phyloP scores from a whole-genome alignment of 2,329 filamentous ascomycete species.

The Laburnicola sp. region DNA sequence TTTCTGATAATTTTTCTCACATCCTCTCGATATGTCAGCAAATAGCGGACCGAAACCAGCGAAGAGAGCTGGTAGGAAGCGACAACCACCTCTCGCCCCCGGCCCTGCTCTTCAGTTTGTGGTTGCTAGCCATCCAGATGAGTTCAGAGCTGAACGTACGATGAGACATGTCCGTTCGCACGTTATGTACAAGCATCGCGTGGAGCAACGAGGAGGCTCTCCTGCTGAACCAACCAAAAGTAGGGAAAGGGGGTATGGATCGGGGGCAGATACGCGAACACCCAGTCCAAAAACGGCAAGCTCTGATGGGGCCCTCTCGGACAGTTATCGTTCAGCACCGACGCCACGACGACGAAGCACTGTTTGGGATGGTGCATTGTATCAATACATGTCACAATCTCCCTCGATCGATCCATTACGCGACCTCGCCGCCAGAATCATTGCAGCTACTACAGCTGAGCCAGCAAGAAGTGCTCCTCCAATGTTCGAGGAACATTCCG shows the following conservation, averaged over 20 bases:
- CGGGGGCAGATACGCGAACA: conserved; percentile 19
- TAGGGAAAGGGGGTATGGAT: conserved; percentile 20
- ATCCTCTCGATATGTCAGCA: conserved; percentile 22
- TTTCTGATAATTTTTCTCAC: not conserved
- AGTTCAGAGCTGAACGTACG: conserved; percentile 35
- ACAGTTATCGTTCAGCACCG: conserved; percentile 16
- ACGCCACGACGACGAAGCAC: conserved; percentile 14
- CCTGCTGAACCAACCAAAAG: conserved; percentile 20
- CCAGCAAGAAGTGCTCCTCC: conserved; percentile 29
- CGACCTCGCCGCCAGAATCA: conserved; percentile 30
- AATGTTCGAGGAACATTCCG: conserved; percentile 21
- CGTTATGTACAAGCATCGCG: conserved; percentile 43
- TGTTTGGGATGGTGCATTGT: conserved; percentile 23
- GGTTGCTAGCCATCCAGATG: conserved; percentile 39
- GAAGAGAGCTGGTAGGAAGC: conserved; percentile 34
- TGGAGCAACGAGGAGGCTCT: conserved; percentile 22
- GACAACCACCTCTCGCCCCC: conserved; percentile 37
- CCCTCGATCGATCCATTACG: conserved; percentile 23
- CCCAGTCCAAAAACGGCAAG: conserved; percentile 25
- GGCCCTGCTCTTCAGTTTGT: conserved; percentile 40
- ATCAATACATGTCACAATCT: conserved; percentile 24
- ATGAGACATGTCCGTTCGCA: conserved; percentile 43
- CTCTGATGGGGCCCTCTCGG: conserved; percentile 19
- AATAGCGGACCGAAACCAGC: conserved; percentile 23
- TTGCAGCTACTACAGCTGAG: conserved; percentile 25